These are phyloP conservation scores for Rossbeevera mucosa DNA, from an alignment of 768 basidiomycete genomes.

Conservation along the genomic window DNA sequence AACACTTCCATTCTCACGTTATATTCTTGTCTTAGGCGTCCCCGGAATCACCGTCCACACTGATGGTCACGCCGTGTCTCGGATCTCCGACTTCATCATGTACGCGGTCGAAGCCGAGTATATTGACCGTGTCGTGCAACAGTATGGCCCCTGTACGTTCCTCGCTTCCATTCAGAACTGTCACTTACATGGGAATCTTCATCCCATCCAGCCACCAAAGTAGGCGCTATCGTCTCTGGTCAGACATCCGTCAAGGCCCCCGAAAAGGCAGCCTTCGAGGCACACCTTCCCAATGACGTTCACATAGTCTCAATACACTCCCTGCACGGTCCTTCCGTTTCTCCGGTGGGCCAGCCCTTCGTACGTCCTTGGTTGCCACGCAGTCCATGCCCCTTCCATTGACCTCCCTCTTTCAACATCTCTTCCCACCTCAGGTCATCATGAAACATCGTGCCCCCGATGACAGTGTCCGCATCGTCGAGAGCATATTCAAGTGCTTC, in stretches of 20 bases:
- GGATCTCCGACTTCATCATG: slow-evolving; percentile 88
- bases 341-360: slow-evolving; percentile 83
- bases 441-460: slow-evolving; percentile 81
- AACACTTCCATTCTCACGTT: slow-evolving; percentile 12
- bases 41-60: slow-evolving; percentile 61
- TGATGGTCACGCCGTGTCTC: slow-evolving; percentile 87
- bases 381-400: not conserved
- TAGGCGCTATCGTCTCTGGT: slow-evolving; percentile 87
- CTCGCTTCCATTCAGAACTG: not conserved
- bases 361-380: slow-evolving; percentile 40
- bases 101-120: slow-evolving; percentile 94
- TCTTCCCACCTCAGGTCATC: slow-evolving; percentile 68
- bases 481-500: slow-evolving; percentile 75
- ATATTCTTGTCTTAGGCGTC: slow-evolving; percentile 33
- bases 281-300: slow-evolving; percentile 78
- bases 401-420: not conserved
- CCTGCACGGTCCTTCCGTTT: slow-evolving; percentile 88
- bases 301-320: slow-evolving; percentile 93
- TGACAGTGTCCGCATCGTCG: slow-evolving; percentile 70
- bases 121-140: slow-evolving; percentile 74
- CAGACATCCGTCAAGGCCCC: slow-evolving; percentile 98
- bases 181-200: not conserved
- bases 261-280: slow-evolving; percentile 85
- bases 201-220: slow-evolving; percentile 71
- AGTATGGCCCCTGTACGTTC: slow-evolving; percentile 85